Percentiles rank a stretch among this genome's conserved stretches.
Conservation (phyloP, 495 filamentous ascomycete genomes). For the Entonaema liquescens region DNA sequence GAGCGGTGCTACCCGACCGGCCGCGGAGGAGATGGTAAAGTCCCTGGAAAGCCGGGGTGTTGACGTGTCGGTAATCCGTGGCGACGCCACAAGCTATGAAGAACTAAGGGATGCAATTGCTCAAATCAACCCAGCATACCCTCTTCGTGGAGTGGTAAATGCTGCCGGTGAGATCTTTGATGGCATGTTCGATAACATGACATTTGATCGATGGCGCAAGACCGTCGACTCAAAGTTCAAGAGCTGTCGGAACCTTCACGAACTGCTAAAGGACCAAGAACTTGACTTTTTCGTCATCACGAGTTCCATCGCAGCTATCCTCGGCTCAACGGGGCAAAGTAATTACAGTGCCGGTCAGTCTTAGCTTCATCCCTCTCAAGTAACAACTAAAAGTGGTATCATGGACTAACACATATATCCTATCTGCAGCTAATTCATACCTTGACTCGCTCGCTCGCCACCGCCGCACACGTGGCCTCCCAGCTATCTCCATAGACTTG, state of each 20-base stretch:
- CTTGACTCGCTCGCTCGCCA: slow-evolving; percentile 47
- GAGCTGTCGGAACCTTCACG: slow-evolving; percentile 53
- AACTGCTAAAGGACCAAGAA: slow-evolving; percentile 33
- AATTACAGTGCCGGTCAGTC: slow-evolving; percentile 47
- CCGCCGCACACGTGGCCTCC: slow-evolving; percentile 11
- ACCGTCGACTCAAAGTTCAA: slow-evolving; percentile 51
- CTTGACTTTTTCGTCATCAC: slow-evolving; percentile 65
- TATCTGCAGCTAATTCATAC: slow-evolving; percentile 57
- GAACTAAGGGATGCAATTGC: slow-evolving; percentile 15
- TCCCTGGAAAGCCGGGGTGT: slow-evolving; percentile 13
- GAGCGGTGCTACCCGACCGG: slow-evolving; percentile 43
- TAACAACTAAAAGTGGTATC: neutral
- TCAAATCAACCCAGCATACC: slow-evolving; percentile 16
- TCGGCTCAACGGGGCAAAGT: slow-evolving; percentile 56
- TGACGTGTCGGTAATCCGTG: slow-evolving; percentile 10
- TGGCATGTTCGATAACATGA: slow-evolving; percentile 47
- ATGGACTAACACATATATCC: neutral
- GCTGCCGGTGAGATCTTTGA: slow-evolving; percentile 62
- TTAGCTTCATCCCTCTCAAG: neutral
- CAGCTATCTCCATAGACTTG: slow-evolving; percentile 42
- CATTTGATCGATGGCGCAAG: slow-evolving; percentile 43
- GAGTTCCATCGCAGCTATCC: slow-evolving; percentile 55
- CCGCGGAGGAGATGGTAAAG: slow-evolving; percentile 7
- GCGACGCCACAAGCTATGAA: slow-evolving; percentile 17
- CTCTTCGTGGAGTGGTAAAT: slow-evolving; percentile 58